phyloP scores from a whole-genome alignment of 2,329 filamentous ascomycete genomes.

The Coniochaeta prunicola region DNA sequence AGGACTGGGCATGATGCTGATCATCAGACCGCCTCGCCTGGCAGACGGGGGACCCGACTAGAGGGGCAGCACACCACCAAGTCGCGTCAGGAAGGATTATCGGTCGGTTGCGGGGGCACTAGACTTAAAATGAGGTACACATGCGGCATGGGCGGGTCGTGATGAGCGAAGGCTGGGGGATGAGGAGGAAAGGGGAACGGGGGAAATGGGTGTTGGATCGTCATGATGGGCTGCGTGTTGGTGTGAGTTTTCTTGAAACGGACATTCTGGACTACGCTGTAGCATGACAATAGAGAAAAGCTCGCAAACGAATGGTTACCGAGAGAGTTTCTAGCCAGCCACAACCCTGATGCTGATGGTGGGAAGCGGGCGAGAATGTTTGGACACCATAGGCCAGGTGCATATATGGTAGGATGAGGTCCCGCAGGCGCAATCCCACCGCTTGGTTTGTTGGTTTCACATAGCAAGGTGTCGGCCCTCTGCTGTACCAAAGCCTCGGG shows the following conservation, averaged over 20 bases:
- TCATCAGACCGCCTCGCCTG: neutral
- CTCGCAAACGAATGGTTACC: neutral
- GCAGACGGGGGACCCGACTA: neutral
- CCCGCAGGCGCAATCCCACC: neutral
- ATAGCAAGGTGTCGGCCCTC: neutral
- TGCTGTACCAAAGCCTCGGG: neutral
- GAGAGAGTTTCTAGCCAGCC: neutral
- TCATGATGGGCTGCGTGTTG: neutral
- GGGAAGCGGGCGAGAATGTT: neutral
- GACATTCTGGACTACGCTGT: neutral
- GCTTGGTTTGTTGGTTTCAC: too few species aligned
- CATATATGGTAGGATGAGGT: neutral
- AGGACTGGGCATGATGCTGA: neutral
- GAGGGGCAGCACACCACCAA: neutral
- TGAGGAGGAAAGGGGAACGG: neutral
- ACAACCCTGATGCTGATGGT: neutral
- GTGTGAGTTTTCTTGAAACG: neutral
- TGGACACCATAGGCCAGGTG: neutral
- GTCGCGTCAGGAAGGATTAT: neutral
- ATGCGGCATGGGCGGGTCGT: neutral
- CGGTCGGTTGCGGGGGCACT: neutral
- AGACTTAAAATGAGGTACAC: neutral
- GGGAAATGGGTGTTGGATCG: neutral
- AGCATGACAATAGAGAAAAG: neutral
- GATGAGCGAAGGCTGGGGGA: too few species aligned